Evolutionary conservation across 768 basidiomycete genomes (phyloP).

Genomic region (Terana coerulea): DNA sequence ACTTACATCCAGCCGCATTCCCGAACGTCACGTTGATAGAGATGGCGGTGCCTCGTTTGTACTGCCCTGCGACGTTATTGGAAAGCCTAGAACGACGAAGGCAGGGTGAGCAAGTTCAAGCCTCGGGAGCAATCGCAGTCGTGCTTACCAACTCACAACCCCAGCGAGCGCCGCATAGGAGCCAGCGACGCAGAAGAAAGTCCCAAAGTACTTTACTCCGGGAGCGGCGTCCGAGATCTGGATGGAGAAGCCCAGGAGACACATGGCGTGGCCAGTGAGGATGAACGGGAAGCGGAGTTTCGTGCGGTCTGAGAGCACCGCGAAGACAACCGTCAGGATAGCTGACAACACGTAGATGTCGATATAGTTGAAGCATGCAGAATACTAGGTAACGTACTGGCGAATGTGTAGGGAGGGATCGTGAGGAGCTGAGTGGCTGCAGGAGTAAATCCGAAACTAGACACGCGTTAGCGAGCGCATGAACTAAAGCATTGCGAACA

Average conservation of each 20-base stretch:
- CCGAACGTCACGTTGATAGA: too few species aligned
- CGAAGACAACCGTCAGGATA: slow-evolving; percentile 45
- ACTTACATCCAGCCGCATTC: too few species aligned
- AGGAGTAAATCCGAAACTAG: slow-evolving; percentile 54
- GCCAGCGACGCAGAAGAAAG: slow-evolving; percentile 65
- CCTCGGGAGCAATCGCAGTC: too few species aligned
- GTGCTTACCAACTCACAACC: slow-evolving; percentile 56
- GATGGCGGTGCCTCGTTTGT: too few species aligned
- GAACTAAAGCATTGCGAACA: slow-evolving; percentile 8
- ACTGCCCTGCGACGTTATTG: too few species aligned
- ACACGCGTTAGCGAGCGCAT: neutral
- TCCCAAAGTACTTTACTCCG: slow-evolving; percentile 69
- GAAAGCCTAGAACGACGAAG: too few species aligned
- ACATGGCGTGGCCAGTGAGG: slow-evolving; percentile 42
- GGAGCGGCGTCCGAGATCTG: slow-evolving; percentile 49
- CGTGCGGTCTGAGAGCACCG: slow-evolving; percentile 53
- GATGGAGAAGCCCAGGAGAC: slow-evolving; percentile 57
- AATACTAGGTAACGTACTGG: slow-evolving; percentile 37
- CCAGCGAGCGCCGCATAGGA: slow-evolving; percentile 58
- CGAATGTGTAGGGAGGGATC: slow-evolving; percentile 58
- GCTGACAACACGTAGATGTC: slow-evolving; percentile 28
- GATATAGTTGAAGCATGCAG: neutral
- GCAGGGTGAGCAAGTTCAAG: too few species aligned
- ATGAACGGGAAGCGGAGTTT: slow-evolving; percentile 57
- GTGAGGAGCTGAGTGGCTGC: slow-evolving; percentile 61